A percentile compares a stretch with the other conserved stretches of the same genome.
Evolutionary conservation across 495 filamentous ascomycete genomes (phyloP).

Genomic region (Cercophora sp.): DNA sequence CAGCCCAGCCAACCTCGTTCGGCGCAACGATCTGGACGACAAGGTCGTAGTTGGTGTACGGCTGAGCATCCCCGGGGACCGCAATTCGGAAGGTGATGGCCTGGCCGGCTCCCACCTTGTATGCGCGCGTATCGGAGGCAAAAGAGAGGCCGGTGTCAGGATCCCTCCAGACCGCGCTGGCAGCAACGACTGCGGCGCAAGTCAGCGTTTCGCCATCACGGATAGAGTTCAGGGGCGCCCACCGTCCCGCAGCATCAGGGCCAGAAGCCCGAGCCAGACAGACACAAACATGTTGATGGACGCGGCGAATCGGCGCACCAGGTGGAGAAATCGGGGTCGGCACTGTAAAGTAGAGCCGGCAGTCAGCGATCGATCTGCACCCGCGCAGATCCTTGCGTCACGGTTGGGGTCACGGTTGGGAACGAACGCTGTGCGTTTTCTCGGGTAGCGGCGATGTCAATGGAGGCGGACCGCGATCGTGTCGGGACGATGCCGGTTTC

Average conservation of each 20-base stretch:
- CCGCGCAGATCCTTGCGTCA: neutral
- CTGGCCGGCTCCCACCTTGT: conserved; percentile 29
- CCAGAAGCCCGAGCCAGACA: conserved; percentile 21
- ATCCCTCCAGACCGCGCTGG: conserved; percentile 34
- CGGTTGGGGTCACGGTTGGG: too few relatives aligned
- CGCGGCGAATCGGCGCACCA: neutral
- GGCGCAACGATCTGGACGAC: conserved; percentile 44
- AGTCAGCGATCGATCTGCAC: neutral
- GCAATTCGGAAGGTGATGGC: conserved; percentile 40
- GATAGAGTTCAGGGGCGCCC: neutral
- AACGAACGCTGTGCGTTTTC: too few relatives aligned
- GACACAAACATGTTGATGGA: conserved; percentile 21
- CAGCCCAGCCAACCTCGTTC: conserved; percentile 39
- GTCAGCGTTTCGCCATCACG: conserved; percentile 9
- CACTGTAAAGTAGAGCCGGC: neutral
- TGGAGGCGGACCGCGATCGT: too few relatives aligned
- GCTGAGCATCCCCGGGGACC: conserved; percentile 27
- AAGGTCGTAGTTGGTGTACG: conserved; percentile 31
- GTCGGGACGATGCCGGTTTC: too few relatives aligned
- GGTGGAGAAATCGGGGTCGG: conserved; percentile 3
- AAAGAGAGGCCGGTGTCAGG: conserved; percentile 49
- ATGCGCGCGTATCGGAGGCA: conserved; percentile 36
- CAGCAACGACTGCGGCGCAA: conserved; percentile 19
- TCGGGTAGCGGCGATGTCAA: too few relatives aligned
- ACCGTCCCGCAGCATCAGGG: conserved; percentile 19